phyloP scores from a whole-genome alignment of 208 protist species.

The Trypanosomatidae sp. region DNA sequence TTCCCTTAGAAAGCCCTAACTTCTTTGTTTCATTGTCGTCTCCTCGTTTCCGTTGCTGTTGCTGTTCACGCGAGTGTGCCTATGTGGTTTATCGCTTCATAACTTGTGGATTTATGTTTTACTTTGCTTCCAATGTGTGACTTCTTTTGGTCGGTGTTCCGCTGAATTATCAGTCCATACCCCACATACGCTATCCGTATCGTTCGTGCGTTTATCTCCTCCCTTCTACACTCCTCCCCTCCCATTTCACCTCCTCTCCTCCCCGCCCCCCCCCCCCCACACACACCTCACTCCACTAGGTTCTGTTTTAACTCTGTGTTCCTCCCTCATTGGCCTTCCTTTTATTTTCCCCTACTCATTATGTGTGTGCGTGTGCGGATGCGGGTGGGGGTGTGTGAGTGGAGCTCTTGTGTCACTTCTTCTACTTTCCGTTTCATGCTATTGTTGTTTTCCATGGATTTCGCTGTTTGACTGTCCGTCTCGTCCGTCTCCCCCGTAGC shows the following conservation, averaged over 20 bases:
- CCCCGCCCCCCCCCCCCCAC: not conserved
- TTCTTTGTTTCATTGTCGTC: not conserved
- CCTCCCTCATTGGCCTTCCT: not conserved
- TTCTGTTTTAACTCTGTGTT: conserved; percentile 2
- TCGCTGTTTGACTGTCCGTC: not conserved
- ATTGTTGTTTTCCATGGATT: not conserved
- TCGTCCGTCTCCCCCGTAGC: not conserved
- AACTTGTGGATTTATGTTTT: not conserved
- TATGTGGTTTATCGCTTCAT: not conserved
- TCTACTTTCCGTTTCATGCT: not conserved
- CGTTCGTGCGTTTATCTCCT: not conserved
- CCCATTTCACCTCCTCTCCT: not conserved
- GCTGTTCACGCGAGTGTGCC: not conserved
- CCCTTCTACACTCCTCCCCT: not conserved
- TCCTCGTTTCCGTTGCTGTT: not conserved
- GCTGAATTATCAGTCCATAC: not conserved
- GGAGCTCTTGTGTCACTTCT: not conserved
- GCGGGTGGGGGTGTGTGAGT: not conserved
- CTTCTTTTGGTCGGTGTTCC: not conserved
- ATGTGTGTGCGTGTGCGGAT: not conserved
- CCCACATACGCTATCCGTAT: not conserved
- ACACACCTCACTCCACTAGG: not conserved
- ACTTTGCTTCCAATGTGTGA: not conserved
- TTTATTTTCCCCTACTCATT: not conserved
- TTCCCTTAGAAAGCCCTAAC: not conserved